A percentile compares a stretch with the other conserved stretches of the same genome.
Evolutionary conservation across 2,329 filamentous ascomycete species (phyloP).

Genomic region (Aulographum hederae): DNA sequence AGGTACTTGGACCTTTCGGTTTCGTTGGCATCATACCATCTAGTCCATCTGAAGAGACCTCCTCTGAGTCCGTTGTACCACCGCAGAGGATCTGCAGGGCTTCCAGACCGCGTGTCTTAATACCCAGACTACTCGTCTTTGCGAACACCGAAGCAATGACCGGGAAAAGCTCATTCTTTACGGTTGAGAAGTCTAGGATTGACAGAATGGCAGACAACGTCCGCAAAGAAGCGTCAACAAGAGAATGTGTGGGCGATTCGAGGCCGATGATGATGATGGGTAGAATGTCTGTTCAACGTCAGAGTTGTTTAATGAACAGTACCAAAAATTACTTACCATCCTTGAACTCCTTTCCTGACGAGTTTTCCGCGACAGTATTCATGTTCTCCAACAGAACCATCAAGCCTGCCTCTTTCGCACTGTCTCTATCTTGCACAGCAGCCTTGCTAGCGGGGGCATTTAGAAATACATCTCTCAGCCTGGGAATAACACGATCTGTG

Average conservation of each 20-base stretch:
- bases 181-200: constrained; percentile 84
- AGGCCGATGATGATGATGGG: constrained; percentile 71
- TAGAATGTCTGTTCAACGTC: constrained; percentile 47
- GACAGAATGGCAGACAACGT: constrained; percentile 67
- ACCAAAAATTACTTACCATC: constrained; percentile 42
- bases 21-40: constrained; percentile 42
- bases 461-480: constrained; percentile 67
- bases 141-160: constrained; percentile 81
- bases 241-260: constrained; percentile 72
- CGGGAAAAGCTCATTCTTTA: constrained; percentile 93
- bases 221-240: constrained; percentile 72
- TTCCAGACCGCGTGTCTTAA: constrained; percentile 84
- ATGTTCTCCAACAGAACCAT: constrained; percentile 85
- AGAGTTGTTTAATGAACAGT: not conserved
- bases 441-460: constrained; percentile 19
- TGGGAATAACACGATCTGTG: constrained; percentile 70
- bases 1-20: constrained; percentile 41
- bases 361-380: constrained; percentile 56
- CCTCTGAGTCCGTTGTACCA: constrained; percentile 36
- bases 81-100: constrained; percentile 83
- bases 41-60: constrained; percentile 46
- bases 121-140: constrained; percentile 80
- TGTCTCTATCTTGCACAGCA: constrained; percentile 51
- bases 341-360: constrained; percentile 82
- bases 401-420: constrained; percentile 69